A percentile compares a stretch with the other conserved stretches of the same genome.
These are phyloP conservation scores for Phyllostachys edulis DNA, from an alignment of 176 grass and related monocot species.

Conservation along the genomic window DNA sequence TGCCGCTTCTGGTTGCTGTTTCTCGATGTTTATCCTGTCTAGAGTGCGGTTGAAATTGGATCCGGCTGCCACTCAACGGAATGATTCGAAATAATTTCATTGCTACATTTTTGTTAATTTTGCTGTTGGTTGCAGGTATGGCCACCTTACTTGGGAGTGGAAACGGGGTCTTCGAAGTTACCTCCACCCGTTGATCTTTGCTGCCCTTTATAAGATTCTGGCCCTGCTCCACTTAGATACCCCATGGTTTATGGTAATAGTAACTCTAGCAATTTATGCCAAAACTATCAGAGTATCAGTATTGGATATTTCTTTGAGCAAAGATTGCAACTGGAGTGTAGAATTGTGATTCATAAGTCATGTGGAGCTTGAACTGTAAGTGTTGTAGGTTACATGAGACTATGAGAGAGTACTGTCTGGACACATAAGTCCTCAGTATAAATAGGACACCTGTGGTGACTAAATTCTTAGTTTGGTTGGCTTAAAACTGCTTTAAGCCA, in stretches of 20 bases:
- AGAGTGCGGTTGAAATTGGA: background rate
- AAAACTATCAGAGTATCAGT: background rate
- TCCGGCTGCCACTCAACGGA: background rate
- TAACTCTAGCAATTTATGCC: background rate
- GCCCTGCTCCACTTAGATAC: conserved; percentile 70
- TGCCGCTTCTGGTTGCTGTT: background rate
- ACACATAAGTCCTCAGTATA: background rate
- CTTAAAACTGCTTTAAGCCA: background rate
- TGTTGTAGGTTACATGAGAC: background rate
- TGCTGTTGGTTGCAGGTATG: conserved; percentile 52
- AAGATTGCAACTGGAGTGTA: background rate
- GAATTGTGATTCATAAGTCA: background rate
- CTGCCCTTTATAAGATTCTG: conserved; percentile 66
- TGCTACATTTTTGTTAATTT: background rate
- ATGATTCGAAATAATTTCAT: background rate
- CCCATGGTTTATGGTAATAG: conserved; percentile 70
- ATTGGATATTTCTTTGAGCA: background rate
- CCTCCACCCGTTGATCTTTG: conserved; percentile 81
- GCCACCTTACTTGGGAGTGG: conserved; percentile 97
- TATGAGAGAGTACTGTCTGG: background rate
- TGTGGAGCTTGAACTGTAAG: background rate
- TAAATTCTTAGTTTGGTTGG: background rate
- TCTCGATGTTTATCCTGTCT: background rate
- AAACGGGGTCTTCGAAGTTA: conserved; percentile 72
- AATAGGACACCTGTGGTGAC: background rate